Evolutionary conservation across 2,329 filamentous ascomycete genomes (phyloP).

Genomic region (Stagonosporopsis rhizophila): DNA sequence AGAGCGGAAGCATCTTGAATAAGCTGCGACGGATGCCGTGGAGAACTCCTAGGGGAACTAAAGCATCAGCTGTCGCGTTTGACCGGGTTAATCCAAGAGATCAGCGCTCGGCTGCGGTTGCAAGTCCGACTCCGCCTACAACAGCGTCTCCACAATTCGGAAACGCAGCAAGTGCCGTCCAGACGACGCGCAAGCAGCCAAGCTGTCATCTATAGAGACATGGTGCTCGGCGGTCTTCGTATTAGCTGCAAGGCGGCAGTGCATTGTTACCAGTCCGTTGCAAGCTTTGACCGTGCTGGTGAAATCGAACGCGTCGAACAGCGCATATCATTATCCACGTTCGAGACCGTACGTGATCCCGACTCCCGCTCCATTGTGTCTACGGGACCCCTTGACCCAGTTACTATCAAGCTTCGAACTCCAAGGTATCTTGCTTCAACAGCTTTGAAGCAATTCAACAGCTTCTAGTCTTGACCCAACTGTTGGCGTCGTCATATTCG

Average conservation of each 20-base stretch:
- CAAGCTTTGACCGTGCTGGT: constrained; percentile 3
- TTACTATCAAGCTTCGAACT: neutral
- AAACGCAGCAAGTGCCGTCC: constrained; percentile 19
- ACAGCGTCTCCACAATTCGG: constrained; percentile 21
- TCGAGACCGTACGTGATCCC: constrained; percentile 1
- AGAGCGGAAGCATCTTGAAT: neutral
- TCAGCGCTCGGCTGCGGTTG: constrained; percentile 18
- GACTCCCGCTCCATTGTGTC: neutral
- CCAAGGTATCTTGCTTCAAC: neutral
- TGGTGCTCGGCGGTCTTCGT: constrained; percentile 6
- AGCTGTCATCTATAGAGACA: constrained; percentile 15
- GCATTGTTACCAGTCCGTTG: constrained; percentile 4
- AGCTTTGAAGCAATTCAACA: neutral
- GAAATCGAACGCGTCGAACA: constrained; percentile 3
- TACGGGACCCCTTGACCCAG: neutral
- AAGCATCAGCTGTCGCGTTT: constrained; percentile 3
- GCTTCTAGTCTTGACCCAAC: neutral
- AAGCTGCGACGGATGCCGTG: neutral
- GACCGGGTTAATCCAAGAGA: constrained; percentile 11
- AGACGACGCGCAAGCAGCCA: constrained; percentile 24
- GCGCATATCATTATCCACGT: constrained; percentile 5
- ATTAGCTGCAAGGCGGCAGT: constrained; percentile 3
- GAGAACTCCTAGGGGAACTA: neutral
- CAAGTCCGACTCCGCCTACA: constrained; percentile 4
- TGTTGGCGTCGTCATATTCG: neutral